Evolutionary conservation across 257 asterid species (phyloP).

Genomic region (Verbena officinalis): DNA sequence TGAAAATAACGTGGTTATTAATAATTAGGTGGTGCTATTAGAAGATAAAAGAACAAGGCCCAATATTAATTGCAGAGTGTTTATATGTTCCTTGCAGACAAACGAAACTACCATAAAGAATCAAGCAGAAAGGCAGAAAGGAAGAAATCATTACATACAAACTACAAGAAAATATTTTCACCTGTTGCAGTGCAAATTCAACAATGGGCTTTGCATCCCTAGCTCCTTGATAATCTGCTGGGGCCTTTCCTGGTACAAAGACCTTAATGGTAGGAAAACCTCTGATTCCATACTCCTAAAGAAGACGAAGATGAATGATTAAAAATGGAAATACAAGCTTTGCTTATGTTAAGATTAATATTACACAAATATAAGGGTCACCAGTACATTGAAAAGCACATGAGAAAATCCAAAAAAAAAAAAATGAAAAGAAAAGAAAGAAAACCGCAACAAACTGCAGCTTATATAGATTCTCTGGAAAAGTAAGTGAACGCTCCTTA

Average conservation of each 20-base stretch:
- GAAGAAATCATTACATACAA: conserved; percentile 2
- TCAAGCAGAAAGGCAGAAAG: conserved; percentile 8
- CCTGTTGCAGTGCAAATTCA: conserved; percentile 75
- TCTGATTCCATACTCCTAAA: conserved; percentile 84
- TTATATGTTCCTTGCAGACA: conserved; percentile 5
- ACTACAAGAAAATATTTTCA: conserved; percentile 21
- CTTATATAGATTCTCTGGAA: too few relatives aligned
- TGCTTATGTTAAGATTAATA: background rate
- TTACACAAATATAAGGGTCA: background rate
- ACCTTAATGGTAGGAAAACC: conserved; percentile 98
- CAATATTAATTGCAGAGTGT: background rate
- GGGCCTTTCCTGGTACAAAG: conserved; percentile 88
- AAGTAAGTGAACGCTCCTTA: too few relatives aligned
- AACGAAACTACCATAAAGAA: conserved; percentile 1
- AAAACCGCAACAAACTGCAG: background rate
- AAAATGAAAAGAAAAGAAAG: too few relatives aligned
- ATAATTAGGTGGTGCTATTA: conserved; percentile 3
- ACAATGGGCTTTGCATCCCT: conserved; percentile 86
- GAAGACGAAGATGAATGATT: conserved; percentile 15
- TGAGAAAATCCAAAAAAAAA: too few relatives aligned
- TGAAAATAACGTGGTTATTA: background rate
- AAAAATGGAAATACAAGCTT: background rate
- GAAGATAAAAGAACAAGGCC: conserved; percentile 6
- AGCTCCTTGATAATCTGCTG: conserved; percentile 90
- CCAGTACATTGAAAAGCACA: too few relatives aligned